Base-by-base conservation (phyloP, 352 stramenopile species). In the Pythium rhizo-oryzae region DNA sequence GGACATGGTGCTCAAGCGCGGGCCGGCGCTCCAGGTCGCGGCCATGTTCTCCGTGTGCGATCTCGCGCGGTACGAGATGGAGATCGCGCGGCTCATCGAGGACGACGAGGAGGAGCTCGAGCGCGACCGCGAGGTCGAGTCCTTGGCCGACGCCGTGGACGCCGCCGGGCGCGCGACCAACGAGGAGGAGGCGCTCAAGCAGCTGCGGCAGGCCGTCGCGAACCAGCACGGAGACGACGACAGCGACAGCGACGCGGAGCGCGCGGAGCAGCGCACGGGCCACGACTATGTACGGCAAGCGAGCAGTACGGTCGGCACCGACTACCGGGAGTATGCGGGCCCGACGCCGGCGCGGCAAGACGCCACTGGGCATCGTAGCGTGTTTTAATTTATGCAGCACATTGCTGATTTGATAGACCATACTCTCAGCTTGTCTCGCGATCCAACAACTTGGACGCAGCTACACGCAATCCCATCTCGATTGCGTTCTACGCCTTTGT, bases 1-100 rank as follows among this genome's bases (percentile, higher is more conserved):
- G 23, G 82, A 89, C 70, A 93, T 93, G 85, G 60, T 69, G 28
- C n/a, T 90, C 68, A 93, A 93, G 75, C 78, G 78, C 49, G 85
- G 85, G 0, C 85, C 85, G 15, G 84, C 75, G 33, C 74, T 93
- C 25, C 75, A 84, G 59, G 81, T 93, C 28, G 84, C 82, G 0
- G 80, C 84, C n/a, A 70, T 92, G 57, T 93, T 93, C 46, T 87
- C 70, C 16, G 53, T 91, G 8, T 76, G 80, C n/a, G 85, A 93
- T 69, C 35, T 93, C 1, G 77, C 77, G 30, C 85, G 85, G 53
- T 92, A 90, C 65, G 63, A 92, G 44, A 89, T 93, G 74, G 85
- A 93, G 56, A 77, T 92, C 75, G 78, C 84, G 37, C 53, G 78
- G 7, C 71, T 93, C 37, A 89, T 90, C 16, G 82, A 92, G 4